phyloP scores from a whole-genome alignment of 176 grass and related monocot genomes.

The Echinochloa phyllopogon region DNA sequence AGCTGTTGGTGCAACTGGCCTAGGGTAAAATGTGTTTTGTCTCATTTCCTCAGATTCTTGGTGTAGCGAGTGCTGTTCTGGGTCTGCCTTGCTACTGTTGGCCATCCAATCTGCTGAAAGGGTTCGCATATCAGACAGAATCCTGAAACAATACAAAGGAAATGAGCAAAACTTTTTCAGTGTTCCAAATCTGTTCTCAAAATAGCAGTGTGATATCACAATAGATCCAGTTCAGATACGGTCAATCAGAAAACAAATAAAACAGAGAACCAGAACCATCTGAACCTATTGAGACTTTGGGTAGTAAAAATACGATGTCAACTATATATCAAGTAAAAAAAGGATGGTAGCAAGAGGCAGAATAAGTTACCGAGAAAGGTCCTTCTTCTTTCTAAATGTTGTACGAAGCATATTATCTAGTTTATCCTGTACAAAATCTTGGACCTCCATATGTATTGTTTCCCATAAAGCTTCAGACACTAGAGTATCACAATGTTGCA shows the following conservation, averaged over 20 bases:
- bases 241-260: conserved; percentile 25
- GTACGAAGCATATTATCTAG: conserved; percentile 92
- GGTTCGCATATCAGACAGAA: conserved; percentile 98
- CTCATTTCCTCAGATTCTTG: conserved; percentile 84
- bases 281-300: conserved; percentile 22
- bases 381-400: conserved; percentile 98
- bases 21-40: conserved; percentile 84
- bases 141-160: conserved; percentile 75
- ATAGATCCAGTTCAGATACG: conserved; percentile 5
- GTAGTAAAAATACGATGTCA: conserved; percentile 18
- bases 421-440: conserved; percentile 99
- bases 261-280: conserved; percentile 11
- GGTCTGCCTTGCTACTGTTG: conserved; percentile 79
- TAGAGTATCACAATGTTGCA: conserved; percentile 93
- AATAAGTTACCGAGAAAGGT: conserved; percentile 83
- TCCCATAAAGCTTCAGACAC: conserved; percentile 98
- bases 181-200: conserved; percentile 22
- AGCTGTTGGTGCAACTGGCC: conserved; percentile 96
- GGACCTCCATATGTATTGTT: conserved; percentile 98
- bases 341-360: conserved; percentile 26
- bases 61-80: conserved; percentile 70
- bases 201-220: conserved; percentile 14
- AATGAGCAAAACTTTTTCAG: conserved; percentile 35
- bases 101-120: conserved; percentile 99
- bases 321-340: conserved; percentile 32